These are phyloP conservation scores for Stenogyne calaminthoides DNA, from an alignment of 305 asterid species.

Conservation along the genomic window DNA sequence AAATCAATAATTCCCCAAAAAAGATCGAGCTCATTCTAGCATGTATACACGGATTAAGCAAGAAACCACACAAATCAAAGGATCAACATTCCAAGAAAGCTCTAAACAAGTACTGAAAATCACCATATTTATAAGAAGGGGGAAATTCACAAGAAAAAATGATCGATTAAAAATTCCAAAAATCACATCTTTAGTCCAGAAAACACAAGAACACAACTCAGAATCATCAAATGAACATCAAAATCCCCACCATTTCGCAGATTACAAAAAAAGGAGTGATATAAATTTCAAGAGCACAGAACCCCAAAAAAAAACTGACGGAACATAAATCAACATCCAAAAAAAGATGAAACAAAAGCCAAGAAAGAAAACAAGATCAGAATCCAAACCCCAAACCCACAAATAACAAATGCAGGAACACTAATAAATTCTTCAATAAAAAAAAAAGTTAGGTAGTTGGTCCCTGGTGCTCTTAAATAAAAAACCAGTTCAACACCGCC, in stretches of 20 bases:
- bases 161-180: slow-evolving; percentile 17
- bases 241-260: slow-evolving; percentile 22
- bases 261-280: slow-evolving; percentile 1
- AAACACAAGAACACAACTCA: slow-evolving; percentile 11
- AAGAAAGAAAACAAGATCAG: slow-evolving; percentile 24
- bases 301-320: slow-evolving; percentile 28
- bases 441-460: slow-evolving; percentile 51
- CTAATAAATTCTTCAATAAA: background rate
- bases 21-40: slow-evolving; percentile 8
- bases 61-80: slow-evolving; percentile 13
- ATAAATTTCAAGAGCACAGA: slow-evolving; percentile 12
- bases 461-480: slow-evolving; percentile 28
- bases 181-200: background rate
- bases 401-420: slow-evolving; percentile 29
- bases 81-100: slow-evolving; percentile 1
- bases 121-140: slow-evolving; percentile 12
- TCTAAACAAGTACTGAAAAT: background rate
- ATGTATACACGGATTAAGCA: background rate
- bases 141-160: background rate
- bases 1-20: slow-evolving; percentile 1
- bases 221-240: slow-evolving; percentile 16
- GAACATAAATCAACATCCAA: slow-evolving; percentile 15
- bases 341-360: background rate
- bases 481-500: slow-evolving; percentile 32
- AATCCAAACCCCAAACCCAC: slow-evolving; percentile 31